Evolutionary conservation across 2,329 filamentous ascomycete genomes (phyloP).

Genomic region (Orbilia brochopaga): DNA sequence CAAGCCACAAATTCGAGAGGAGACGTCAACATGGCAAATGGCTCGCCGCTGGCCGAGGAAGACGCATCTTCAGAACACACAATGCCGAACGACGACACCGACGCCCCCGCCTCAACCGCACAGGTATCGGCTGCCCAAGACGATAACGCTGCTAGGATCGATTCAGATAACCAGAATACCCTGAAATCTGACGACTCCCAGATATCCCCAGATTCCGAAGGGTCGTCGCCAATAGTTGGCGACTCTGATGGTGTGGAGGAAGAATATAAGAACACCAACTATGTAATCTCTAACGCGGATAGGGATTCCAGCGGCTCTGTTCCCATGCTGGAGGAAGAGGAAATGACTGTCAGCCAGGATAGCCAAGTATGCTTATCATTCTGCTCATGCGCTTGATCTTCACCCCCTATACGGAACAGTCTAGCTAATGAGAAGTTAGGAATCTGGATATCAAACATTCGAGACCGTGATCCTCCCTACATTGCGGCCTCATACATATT

Average conservation of each 20-base stretch:
- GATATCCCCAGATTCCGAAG: conserved; percentile 34
- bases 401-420: not conserved
- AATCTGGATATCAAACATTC: conserved; percentile 28
- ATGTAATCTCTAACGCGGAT: conserved; percentile 41
- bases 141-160: conserved; percentile 15
- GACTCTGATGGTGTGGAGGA: conserved; percentile 37
- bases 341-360: conserved; percentile 30
- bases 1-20: conserved; percentile 29
- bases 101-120: conserved; percentile 10
- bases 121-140: conserved; percentile 7
- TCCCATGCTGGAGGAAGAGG: conserved; percentile 35
- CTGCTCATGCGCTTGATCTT: too few relatives aligned
- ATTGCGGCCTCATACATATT: conserved; percentile 24
- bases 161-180: conserved; percentile 16
- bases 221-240: conserved; percentile 25
- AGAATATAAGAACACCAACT: conserved; percentile 48
- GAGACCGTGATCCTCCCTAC: conserved; percentile 36
- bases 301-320: conserved; percentile 23
- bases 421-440: not conserved
- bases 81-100: conserved; percentile 38
- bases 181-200: conserved; percentile 35
- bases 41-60: conserved; percentile 13
- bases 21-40: conserved; percentile 42
- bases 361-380: not conserved
- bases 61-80: conserved; percentile 43